Base-by-base conservation (phyloP, 208 protist species). In the Acanthamoeba lenticulata region DNA sequence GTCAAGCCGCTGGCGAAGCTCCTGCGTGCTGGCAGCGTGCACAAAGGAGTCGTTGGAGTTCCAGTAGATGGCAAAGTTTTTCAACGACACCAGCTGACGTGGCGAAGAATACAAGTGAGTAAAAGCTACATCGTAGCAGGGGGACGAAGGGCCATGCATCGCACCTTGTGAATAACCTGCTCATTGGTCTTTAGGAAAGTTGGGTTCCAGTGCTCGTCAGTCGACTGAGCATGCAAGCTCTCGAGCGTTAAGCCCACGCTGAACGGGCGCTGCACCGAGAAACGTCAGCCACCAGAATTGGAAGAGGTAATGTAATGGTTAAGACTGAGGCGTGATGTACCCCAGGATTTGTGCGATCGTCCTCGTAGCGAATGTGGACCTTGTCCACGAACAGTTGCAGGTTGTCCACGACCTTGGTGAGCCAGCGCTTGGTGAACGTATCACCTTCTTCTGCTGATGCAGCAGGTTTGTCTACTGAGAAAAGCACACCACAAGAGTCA, bases 31-130 rank as follows among this genome's bases (percentile, higher is more conserved):
- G n/a, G 9, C 24, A 0, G 47, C 47, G 34, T 90, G 7, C 13
- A 90, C 38, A 24, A 90, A 90, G 11, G 45, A 36, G 42, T 62
- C 85, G 2, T 90, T 38, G 11, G 85, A 90, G 85, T 90, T 90
- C 85, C 85, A 90, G 44, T 90, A 90, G 29, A 90, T 69, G 15
- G 85, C 85, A 69, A 90, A 90, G 55, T 90, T 90, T 34, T 90
- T 90, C 34, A 90, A 38, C 17, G 52, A 72, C 38, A 90, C 85
- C 57, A 90, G 36, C 85, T 86, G 9, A 2, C 29, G n/a, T 36
- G 57, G 13, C 47, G 47, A 9, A 55, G 17, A 19, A 24, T 1
- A 55, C 60, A 67, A 13, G 60, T 67, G 15, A 34, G 36, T 29
- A 45, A 57, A 77, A 38, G 38, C 57, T 36, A 34, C n/a, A 36